A percentile compares a stretch with the other conserved stretches of the same genome.
Evolutionary conservation across 2,329 filamentous ascomycete genomes (phyloP).

Genomic region (Karstenula rhodostoma): DNA sequence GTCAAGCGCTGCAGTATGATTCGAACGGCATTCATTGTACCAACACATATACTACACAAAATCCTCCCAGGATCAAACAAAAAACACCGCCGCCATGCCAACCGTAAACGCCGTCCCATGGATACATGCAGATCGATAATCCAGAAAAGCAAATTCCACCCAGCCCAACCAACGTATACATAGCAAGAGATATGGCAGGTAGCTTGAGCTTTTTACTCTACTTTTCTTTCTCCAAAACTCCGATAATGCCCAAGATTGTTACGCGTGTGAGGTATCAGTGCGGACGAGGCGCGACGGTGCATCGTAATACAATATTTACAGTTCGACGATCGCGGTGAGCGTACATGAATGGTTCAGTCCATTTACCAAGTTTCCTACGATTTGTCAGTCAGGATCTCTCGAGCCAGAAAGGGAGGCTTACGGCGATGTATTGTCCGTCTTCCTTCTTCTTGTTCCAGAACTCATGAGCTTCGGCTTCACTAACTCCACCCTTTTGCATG

Average conservation of each 20-base stretch:
- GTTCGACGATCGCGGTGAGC: neutral
- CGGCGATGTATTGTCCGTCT: slow-evolving; percentile 93
- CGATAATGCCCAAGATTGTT: neutral
- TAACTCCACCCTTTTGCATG: slow-evolving; percentile 89
- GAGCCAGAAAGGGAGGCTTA: slow-evolving; percentile 34
- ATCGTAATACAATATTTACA: neutral
- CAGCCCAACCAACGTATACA: neutral
- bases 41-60: neutral
- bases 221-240: slow-evolving; percentile 1
- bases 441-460: slow-evolving; percentile 95
- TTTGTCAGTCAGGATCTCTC: neutral
- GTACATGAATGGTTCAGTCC: neutral
- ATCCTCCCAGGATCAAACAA: neutral
- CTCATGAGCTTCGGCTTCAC: slow-evolving; percentile 78
- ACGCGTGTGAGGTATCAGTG: neutral
- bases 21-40: neutral
- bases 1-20: neutral
- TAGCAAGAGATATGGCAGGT: neutral
- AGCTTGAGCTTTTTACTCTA: slow-evolving; percentile 1
- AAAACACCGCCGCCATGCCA: slow-evolving; percentile 7
- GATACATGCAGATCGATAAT: neutral
- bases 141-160: neutral
- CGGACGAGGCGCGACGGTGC: neutral
- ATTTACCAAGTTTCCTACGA: slow-evolving; percentile 20
- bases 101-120: slow-evolving; percentile 1